A percentile compares a stretch with the other conserved stretches of the same genome.
Evolutionary conservation across 1,139 yeast species (phyloP).

Genomic region (Arxiozyma slooffiae): DNA sequence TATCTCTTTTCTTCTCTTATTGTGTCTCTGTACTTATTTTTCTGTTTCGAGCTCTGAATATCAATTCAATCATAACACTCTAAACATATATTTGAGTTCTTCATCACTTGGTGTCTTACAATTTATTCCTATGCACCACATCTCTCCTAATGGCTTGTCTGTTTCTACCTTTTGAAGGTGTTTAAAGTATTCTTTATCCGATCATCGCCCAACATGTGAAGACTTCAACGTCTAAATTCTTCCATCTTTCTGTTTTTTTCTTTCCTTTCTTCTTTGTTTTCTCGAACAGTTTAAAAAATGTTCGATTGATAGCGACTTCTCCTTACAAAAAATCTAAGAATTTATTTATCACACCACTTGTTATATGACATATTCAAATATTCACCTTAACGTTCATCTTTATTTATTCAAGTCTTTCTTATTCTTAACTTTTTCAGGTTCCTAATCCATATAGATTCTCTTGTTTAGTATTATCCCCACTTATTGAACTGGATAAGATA

Average conservation of each 20-base stretch:
- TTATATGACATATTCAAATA: too few relatives aligned
- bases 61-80: not conserved
- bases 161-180: too few relatives aligned
- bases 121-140: too few relatives aligned
- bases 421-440: too few relatives aligned
- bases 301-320: not conserved
- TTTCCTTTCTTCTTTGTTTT: too few relatives aligned
- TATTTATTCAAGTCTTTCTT: not conserved
- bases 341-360: not conserved
- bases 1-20: too few relatives aligned
- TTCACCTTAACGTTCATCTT: too few relatives aligned
- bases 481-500: not conserved
- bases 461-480: not conserved
- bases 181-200: too few relatives aligned
- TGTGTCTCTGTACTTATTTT: too few relatives aligned
- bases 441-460: not conserved
- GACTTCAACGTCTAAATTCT: too few relatives aligned
- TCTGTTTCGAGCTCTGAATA: not conserved
- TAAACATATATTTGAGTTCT: not conserved
- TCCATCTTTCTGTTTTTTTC: too few relatives aligned
- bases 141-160: not conserved
- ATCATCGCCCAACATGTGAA: too few relatives aligned
- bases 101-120: not conserved
- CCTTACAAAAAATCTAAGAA: not conserved
- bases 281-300: not conserved